Base-by-base conservation (phyloP, 306 rosid genomes). In the Hylodesmum podocarpum region DNA sequence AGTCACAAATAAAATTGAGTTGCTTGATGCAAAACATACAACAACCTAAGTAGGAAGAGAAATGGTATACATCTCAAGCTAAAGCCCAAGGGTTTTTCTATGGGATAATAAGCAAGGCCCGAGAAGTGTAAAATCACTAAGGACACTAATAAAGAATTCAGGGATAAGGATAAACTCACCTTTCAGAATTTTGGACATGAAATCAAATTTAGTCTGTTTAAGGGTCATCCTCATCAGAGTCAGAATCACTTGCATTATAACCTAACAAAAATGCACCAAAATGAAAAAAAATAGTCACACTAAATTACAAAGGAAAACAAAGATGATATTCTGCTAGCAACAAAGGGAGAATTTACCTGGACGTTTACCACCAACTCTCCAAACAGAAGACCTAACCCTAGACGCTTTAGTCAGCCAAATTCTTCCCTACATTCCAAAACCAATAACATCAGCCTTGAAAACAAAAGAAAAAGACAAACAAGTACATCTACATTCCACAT, bases 161-260 rank as follows among this genome's bases (percentile, higher is more conserved):
- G 59, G 49, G 36, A 73, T n/a, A 47, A 49, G 24, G 78, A 80
- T 28, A 67, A 79, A 79, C 80, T 81, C 84, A 86, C 86, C 81
- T 59, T 82, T 70, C 64, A 59, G 67, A 76, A 22, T 22, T 44
- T 63, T 27, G 73, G 74, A 61, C 80, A 41, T 19, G 43, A 62
- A 58, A 76, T 9, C 36, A 25, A 34, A 5, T 27, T 21, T 13
- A 36, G 59, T 72, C 14, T 33, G 70, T 68, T 84, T 85, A 93
- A 73, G 91, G 86, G 51, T 86, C 87, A 29, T 73, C 90, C 79
- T 85, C 96, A 1, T 93, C 98, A n/a, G 98, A 90, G 85, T 93
- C 98, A 49, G 98, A 93, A 81, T 93, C 98, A 65, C 95, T 91
- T 9, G 98, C 98, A 78, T 93, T 93, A 82, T 93, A 93, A 66